Evolutionary conservation across 306 rosid genomes (phyloP).

Genomic region (Parietaria judaica): DNA sequence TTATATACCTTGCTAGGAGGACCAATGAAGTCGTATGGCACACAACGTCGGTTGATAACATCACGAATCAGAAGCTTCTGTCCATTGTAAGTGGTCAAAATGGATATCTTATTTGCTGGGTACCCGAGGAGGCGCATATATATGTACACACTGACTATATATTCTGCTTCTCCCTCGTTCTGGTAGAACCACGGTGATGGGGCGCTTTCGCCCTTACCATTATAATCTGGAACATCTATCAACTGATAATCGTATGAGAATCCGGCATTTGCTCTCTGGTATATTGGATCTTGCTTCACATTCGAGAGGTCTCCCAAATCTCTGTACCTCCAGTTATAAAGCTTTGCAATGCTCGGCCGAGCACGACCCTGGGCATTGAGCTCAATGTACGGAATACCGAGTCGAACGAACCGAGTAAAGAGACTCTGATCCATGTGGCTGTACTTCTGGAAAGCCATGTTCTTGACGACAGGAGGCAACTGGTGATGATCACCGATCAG

Average conservation of each 20-base stretch:
- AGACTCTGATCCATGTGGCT: constrained; percentile 99
- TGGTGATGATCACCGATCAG: constrained; percentile 97
- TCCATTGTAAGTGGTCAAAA: constrained; percentile 97
- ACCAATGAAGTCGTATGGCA: constrained; percentile 88
- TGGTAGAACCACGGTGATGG: constrained; percentile 99
- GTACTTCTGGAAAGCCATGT: constrained; percentile 97
- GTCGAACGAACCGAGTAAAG: constrained; percentile 91
- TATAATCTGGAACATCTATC: constrained; percentile 92
- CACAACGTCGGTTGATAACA: constrained; percentile 81
- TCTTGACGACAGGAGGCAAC: constrained; percentile 97
- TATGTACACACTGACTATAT: constrained; percentile 85
- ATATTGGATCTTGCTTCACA: constrained; percentile 53
- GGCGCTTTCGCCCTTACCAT: constrained; percentile 80
- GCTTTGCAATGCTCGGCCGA: constrained; percentile 85
- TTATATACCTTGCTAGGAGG: constrained; percentile 81
- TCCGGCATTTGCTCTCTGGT: constrained; percentile 83
- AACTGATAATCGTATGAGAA: constrained; percentile 91
- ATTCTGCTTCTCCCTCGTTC: constrained; percentile 96
- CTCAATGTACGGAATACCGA: constrained; percentile 96
- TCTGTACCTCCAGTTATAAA: constrained; percentile 96
- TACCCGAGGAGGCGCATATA: constrained; percentile 92
- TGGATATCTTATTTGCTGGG: constrained; percentile 92
- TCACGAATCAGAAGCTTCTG: constrained; percentile 97
- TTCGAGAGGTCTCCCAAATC: constrained; percentile 87
- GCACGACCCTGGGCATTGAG: constrained; percentile 99